Evolutionary conservation across 2,329 filamentous ascomycete species (phyloP).

Genomic region (Lachnellula hyalina): DNA sequence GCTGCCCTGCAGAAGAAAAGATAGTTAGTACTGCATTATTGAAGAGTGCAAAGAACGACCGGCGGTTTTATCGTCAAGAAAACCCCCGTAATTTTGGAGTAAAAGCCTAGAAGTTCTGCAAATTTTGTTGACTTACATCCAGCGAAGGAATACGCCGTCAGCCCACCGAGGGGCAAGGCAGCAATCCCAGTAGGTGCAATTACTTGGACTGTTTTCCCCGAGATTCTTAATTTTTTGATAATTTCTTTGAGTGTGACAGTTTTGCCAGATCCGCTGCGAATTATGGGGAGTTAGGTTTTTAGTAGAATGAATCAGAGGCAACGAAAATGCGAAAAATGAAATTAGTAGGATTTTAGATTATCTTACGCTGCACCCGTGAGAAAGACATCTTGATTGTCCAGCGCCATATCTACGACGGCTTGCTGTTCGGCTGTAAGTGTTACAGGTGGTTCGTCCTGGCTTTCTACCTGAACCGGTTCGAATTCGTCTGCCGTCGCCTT

Average conservation of each 20-base stretch:
- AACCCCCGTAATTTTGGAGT: too few relatives aligned
- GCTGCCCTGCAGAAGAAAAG: constrained; percentile 4
- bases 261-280: constrained; percentile 19
- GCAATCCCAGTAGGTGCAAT: constrained; percentile 27
- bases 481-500: too few relatives aligned
- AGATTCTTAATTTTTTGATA: constrained; percentile 4
- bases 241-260: constrained; percentile 24
- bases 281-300: too few relatives aligned
- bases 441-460: constrained; percentile 3
- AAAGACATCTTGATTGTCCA: constrained; percentile 26
- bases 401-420: constrained; percentile 20
- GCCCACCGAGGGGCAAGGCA: constrained; percentile 23
- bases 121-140: constrained; percentile 11
- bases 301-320: too few relatives aligned
- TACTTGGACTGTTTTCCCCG: constrained; percentile 16
- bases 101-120: too few relatives aligned
- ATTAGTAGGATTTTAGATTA: too few relatives aligned
- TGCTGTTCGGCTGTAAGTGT: constrained; percentile 22
- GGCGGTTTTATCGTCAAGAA: too few relatives aligned
- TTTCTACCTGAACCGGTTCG: background rate
- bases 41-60: too few relatives aligned
- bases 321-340: too few relatives aligned
- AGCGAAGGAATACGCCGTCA: constrained; percentile 24
- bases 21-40: too few relatives aligned
- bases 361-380: constrained; percentile 25